Evolutionary conservation across 2,329 filamentous ascomycete genomes (phyloP), one percentile per base, ranked within the genome.

Genomic region (Aureobasidium vineae): DNA sequence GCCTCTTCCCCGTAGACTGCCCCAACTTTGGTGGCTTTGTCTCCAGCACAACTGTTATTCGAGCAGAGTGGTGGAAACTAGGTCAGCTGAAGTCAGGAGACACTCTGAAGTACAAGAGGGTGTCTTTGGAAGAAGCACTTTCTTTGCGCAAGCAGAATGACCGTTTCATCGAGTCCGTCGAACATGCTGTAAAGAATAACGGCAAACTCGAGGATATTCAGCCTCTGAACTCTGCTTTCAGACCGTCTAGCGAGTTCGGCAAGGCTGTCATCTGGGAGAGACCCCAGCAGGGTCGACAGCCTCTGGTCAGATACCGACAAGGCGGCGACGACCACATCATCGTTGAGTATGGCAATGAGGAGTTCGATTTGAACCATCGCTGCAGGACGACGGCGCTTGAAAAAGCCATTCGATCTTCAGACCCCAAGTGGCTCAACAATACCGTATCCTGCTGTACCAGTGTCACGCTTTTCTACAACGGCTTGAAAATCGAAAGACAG

Each of bases 21-120:
- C 86, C 86, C 0, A 85, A 87, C 69, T 82, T 88, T 67, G 86
- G 86, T 7, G 86, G 86, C 0, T 87, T 88, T 67, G 79, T 86
- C 0, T 84, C 81, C 38, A 82, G 79, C 15, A 81, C 82, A 2
- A 88, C 85, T 0, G 78, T 86, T 15, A 79, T 86, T 36, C 82
- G 81, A 67, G 85, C 81, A 1, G 85, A 87, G 60, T 80, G 83
- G 71, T 88, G 85, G 85, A 85, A 86, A 70, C 71, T 88, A 13
- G 86, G 86, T 0, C 86, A 88, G 71, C 75, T 88, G 33, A 85
- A 84, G 68, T 81, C 86, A 2, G 86, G 86, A 4, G 83, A 86
- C 70, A 82, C 77, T 2, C 69, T 88, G 49, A 79, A 78, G 49
- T 85, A 84, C 68, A 76, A 77, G 50, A 77, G 79, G 1, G 80